A percentile compares a stretch with the other conserved stretches of the same genome.
Evolutionary conservation across 2,329 filamentous ascomycete species (phyloP).

Genomic region (Aureobasidium sp.): DNA sequence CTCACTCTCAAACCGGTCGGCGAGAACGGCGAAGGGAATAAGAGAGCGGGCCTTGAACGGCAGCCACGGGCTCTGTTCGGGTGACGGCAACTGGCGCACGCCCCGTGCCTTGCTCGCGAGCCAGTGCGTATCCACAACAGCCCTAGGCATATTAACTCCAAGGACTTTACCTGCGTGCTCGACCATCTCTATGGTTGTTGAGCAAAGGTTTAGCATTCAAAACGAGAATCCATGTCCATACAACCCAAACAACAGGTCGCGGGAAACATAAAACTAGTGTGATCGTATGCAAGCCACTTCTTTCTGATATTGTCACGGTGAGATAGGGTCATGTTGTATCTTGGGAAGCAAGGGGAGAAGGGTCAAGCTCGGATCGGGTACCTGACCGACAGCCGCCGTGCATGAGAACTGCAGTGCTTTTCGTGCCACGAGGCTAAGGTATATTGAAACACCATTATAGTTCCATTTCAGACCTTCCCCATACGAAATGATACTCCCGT

Average conservation of each 20-base stretch:
- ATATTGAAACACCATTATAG: not conserved
- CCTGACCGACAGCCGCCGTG: conserved; percentile 6
- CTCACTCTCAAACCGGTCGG: not conserved
- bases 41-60: not conserved
- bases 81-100: not conserved
- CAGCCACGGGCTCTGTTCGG: not conserved
- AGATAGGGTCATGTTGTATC: not conserved
- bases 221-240: not conserved
- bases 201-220: too few species aligned
- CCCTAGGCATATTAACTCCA: not conserved
- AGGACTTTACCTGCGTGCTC: not conserved
- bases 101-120: not conserved
- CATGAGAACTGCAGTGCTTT: not conserved
- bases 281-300: not conserved
- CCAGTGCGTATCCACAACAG: not conserved
- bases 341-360: not conserved
- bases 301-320: not conserved
- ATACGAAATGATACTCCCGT: not conserved
- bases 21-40: not conserved
- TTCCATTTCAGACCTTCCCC: not conserved
- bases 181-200: not conserved
- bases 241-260: not conserved
- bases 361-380: not conserved
- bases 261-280: not conserved
- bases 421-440: not conserved